Evolutionary conservation across 768 basidiomycete genomes (phyloP).

Genomic region (Rhizopogon salebrosus): DNA sequence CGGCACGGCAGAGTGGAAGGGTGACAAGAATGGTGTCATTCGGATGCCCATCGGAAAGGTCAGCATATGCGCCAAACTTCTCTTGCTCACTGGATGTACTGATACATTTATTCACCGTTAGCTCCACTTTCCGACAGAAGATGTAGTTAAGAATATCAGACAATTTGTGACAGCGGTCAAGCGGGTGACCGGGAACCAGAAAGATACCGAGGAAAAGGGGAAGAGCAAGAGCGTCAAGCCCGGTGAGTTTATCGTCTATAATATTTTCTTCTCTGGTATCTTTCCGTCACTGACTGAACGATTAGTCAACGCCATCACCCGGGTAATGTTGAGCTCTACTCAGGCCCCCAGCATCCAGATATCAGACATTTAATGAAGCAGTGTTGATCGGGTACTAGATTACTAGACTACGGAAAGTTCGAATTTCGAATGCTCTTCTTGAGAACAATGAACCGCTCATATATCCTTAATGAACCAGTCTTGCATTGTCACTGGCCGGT

Average conservation of each 20-base stretch:
- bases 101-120: slow-evolving; percentile 24
- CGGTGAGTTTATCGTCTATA: slow-evolving; percentile 15
- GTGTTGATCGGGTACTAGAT: background rate
- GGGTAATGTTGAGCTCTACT: slow-evolving; percentile 78
- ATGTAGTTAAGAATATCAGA: slow-evolving; percentile 74
- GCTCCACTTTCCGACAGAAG: slow-evolving; percentile 70
- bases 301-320: slow-evolving; percentile 69
- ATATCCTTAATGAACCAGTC: background rate
- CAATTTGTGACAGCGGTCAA: slow-evolving; percentile 74
- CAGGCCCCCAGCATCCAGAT: slow-evolving; percentile 90
- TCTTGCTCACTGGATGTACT: background rate
- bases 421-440: background rate
- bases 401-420: background rate
- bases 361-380: slow-evolving; percentile 54
- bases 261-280: background rate
- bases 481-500: background rate
- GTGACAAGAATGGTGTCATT: slow-evolving; percentile 82
- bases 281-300: background rate
- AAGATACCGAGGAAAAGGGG: slow-evolving; percentile 39
- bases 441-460: background rate
- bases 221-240: slow-evolving; percentile 42
- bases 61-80: slow-evolving; percentile 13
- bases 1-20: slow-evolving; percentile 90
- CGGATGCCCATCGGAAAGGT: slow-evolving; percentile 79
- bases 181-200: slow-evolving; percentile 65